phyloP scores from a whole-genome alignment of 2,329 filamentous ascomycete species.

The Cordyceps cicadae region DNA sequence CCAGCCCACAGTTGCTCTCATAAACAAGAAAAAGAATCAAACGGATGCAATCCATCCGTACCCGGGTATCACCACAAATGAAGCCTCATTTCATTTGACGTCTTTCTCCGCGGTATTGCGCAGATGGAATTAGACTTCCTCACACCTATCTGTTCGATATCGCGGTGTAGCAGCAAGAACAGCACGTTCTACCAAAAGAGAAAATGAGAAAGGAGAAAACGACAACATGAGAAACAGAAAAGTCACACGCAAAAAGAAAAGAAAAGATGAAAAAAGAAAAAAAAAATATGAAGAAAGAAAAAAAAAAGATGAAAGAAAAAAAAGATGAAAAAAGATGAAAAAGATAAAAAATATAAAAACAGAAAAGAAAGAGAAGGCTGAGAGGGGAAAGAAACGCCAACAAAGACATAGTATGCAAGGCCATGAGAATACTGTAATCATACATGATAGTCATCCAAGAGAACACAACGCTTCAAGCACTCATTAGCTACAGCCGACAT shows the following conservation, averaged over 20 bases:
- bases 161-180: background rate
- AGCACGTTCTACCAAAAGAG: background rate
- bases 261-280: too few relatives aligned
- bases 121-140: background rate
- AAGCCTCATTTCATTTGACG: background rate
- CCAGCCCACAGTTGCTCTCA: background rate
- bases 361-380: background rate
- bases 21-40: background rate
- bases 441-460: slow-evolving; percentile 7
- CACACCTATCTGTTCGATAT: background rate
- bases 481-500: background rate
- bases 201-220: too few relatives aligned
- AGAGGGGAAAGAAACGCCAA: background rate
- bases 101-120: background rate
- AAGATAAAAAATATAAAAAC: too few relatives aligned
- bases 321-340: too few relatives aligned
- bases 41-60: background rate
- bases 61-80: slow-evolving; percentile 8
- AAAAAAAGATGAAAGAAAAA: too few relatives aligned
- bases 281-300: too few relatives aligned
- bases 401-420: slow-evolving; percentile 1
- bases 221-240: too few relatives aligned
- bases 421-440: slow-evolving; percentile 12
- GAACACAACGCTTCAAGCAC: background rate
- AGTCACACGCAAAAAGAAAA: too few relatives aligned